phyloP scores from a whole-genome alignment of 352 stramenopile species.

The Thraustotheca clavata region DNA sequence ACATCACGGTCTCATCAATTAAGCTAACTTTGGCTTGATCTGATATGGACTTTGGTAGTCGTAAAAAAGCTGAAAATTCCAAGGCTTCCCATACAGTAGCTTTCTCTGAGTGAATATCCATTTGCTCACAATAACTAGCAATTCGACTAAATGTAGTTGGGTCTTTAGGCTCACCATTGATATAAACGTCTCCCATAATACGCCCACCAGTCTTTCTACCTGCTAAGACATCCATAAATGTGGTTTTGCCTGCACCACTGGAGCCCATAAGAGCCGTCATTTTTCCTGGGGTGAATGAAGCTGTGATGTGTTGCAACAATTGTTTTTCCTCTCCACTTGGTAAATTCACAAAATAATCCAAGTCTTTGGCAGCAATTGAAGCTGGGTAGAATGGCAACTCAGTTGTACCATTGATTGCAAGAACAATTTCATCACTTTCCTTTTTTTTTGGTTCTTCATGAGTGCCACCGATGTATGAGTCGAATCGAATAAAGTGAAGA shows the following conservation, averaged over 20 bases:
- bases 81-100: conserved; percentile 85
- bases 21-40: conserved; percentile 37
- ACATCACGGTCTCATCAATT: conserved; percentile 42
- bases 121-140: conserved; percentile 89
- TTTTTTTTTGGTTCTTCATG: not conserved
- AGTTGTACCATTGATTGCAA: not conserved
- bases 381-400: conserved; percentile 37
- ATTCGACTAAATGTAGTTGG: conserved; percentile 74
- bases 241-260: conserved; percentile 50
- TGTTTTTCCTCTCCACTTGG: conserved; percentile 45
- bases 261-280: conserved; percentile 75
- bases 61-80: conserved; percentile 83
- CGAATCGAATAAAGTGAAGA: conserved; percentile 44
- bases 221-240: conserved; percentile 61
- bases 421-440: not conserved
- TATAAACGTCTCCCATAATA: conserved; percentile 70
- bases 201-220: conserved; percentile 61
- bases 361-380: conserved; percentile 39
- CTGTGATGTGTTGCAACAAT: conserved; percentile 36
- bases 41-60: conserved; percentile 49
- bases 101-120: conserved; percentile 77
- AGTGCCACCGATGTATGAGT: conserved; percentile 24
- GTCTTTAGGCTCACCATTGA: conserved; percentile 86
- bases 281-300: conserved; percentile 42
- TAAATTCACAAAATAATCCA: conserved; percentile 54